Evolutionary conservation across 2,329 filamentous ascomycete genomes (phyloP), one percentile per base, ranked within the genome.

Genomic region (Ceratocystis lukuohia): DNA sequence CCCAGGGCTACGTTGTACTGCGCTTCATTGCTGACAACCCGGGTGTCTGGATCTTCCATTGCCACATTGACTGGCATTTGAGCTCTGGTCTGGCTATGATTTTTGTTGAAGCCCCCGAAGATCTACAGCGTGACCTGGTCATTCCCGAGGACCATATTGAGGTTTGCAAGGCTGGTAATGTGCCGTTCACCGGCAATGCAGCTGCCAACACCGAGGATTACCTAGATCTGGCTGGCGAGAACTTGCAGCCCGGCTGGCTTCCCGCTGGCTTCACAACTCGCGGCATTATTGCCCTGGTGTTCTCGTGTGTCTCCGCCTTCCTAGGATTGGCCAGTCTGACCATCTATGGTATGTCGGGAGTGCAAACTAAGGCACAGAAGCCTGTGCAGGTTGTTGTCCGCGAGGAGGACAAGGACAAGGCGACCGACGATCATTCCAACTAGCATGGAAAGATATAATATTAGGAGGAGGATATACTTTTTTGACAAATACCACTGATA

Each of bases 221-320:
- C 8, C 72, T 83, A 2, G 80, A 87, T 69, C 74, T 84, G 3
- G 73, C 46, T 1, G 71, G 71, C n/a, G 69, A 70, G 68, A 86
- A 86, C 67, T 75, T 72, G 46, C 78, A 80, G 2, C 81, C 84
- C 0, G 75, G 74, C 0, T 79, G 76, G 59, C 72, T 93, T n/a
- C 88, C 88, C 0, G 79, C 76, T 0, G 89, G 89, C 0, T 91
- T 92, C 73, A 89, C 86, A 0, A 74, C 84, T 0, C 80, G 81
- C 45, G 90, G 89, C 5, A 88, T 89, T 45, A 82, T 91, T 1
- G 89, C 89, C 7, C 75, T 94, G 70, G 85, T 87, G 1, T 89
- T 92, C 72, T 90, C 86, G 72, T 82, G 82, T 69, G 70, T 91
- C 4, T 81, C 81, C 17, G 90, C 88, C 1, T 77, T 91, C 62